phyloP scores from a whole-genome alignment of 2,329 filamentous ascomycete species.

The Paramyrothecium sp. region DNA sequence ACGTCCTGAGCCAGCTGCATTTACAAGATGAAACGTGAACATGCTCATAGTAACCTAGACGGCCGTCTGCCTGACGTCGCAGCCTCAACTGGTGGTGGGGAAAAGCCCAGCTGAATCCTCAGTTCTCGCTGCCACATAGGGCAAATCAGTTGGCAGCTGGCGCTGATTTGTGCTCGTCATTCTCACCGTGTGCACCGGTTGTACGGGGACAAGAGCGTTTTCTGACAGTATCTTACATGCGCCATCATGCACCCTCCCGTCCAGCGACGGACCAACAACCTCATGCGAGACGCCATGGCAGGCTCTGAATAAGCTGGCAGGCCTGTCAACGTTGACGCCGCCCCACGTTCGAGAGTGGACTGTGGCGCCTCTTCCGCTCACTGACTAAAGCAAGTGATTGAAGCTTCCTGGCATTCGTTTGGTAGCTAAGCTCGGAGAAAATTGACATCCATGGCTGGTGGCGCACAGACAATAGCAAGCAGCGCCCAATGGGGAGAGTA shows the following conservation, averaged over 20 bases:
- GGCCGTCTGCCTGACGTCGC: too few species aligned
- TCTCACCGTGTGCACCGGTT: background rate
- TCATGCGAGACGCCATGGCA: background rate
- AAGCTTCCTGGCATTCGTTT: too few species aligned
- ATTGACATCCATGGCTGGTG: too few species aligned
- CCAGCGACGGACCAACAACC: background rate
- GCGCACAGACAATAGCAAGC: too few species aligned
- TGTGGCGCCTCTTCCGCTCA: too few species aligned
- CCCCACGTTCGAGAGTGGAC: background rate
- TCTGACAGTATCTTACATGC: background rate
- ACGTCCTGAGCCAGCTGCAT: too few species aligned
- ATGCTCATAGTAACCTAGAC: too few species aligned
- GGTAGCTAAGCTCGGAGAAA: too few species aligned
- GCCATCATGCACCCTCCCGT: background rate
- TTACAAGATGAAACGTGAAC: too few species aligned
- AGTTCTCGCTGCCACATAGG: background rate
- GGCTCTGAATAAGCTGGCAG: too few species aligned
- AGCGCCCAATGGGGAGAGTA: too few species aligned
- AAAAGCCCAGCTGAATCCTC: background rate
- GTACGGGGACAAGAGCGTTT: background rate
- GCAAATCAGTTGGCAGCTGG: background rate
- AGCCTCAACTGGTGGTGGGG: background rate
- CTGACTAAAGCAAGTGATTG: too few species aligned
- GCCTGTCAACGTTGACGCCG: background rate
- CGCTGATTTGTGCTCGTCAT: background rate